Conservation (phyloP, 441 rosid species). For the Raphanus hybrid region DNA sequence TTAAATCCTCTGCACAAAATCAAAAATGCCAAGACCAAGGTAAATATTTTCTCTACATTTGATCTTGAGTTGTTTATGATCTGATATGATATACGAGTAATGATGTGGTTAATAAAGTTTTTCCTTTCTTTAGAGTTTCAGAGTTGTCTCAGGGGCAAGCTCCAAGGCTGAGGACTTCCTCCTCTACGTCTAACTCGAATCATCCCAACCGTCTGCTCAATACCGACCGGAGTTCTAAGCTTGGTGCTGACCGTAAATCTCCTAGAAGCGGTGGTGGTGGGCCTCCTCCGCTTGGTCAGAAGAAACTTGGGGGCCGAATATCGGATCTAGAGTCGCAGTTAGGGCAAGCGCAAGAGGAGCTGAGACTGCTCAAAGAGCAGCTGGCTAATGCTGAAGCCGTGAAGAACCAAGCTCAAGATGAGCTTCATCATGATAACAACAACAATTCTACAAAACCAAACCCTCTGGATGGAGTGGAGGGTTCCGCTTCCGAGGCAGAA, state of each 20-base stretch:
- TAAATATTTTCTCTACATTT: conserved; percentile 30
- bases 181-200: conserved; percentile 60
- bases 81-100: background rate
- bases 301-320: conserved; percentile 86
- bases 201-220: conserved; percentile 61
- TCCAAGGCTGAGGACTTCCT: conserved; percentile 66
- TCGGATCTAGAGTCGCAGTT: conserved; percentile 90
- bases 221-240: conserved; percentile 74
- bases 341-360: conserved; percentile 91
- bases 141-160: conserved; percentile 84
- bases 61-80: background rate
- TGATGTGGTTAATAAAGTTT: background rate
- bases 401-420: conserved; percentile 73
- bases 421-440: conserved; percentile 63
- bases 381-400: conserved; percentile 86
- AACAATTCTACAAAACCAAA: conserved; percentile 45
- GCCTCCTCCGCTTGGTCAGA: conserved; percentile 59
- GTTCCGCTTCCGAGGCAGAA: conserved; percentile 38
- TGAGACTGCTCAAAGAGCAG: conserved; percentile 79
- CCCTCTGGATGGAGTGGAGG: conserved; percentile 27
- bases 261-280: conserved; percentile 64
- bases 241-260: conserved; percentile 63
- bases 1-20: conserved; percentile 5
- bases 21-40: conserved; percentile 77
- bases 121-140: conserved; percentile 51